Percentiles rank a stretch among this genome's conserved stretches.
Evolutionary conservation across 139 green algal species (phyloP).

Genomic region (Chlorella ohadii): DNA sequence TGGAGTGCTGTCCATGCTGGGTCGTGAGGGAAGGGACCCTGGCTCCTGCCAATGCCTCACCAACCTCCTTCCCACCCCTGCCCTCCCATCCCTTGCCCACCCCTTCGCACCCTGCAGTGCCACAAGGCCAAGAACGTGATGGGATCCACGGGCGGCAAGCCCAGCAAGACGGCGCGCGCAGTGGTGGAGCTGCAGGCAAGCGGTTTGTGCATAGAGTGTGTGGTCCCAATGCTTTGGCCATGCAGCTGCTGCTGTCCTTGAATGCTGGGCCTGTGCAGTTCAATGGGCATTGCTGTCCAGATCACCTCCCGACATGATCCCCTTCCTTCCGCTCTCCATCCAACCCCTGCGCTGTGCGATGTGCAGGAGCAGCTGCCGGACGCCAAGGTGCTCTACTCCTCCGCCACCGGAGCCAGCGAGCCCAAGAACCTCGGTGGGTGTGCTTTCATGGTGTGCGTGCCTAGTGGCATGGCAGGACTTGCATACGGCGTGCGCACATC

Average conservation of each 20-base stretch:
- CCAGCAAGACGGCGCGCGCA: slow-evolving; percentile 77
- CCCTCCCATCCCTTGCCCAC: not conserved
- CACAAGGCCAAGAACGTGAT: slow-evolving; percentile 97
- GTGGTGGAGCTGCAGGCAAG: slow-evolving; percentile 77
- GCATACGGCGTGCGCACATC: too few relatives aligned
- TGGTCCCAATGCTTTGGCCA: not conserved
- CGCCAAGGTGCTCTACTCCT: slow-evolving; percentile 88
- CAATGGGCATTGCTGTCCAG: too few relatives aligned
- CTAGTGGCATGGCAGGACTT: not conserved
- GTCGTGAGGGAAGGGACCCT: too few relatives aligned
- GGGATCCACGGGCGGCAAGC: slow-evolving; percentile 19
- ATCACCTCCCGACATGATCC: too few relatives aligned
- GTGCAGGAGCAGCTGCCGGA: slow-evolving; percentile 80
- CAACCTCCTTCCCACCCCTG: not conserved
- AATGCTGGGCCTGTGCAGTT: too few relatives aligned
- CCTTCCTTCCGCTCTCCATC: too few relatives aligned
- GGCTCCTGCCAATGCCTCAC: too few relatives aligned
- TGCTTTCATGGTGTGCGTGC: not conserved
- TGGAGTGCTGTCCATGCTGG: not conserved
- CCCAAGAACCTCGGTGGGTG: slow-evolving; percentile 77
- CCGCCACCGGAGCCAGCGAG: slow-evolving; percentile 88
- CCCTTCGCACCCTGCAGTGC: slow-evolving; percentile 32
- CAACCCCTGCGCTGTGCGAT: too few relatives aligned
- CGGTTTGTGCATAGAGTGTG: not conserved
- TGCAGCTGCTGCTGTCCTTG: not conserved